Conservation (phyloP, 2,329 filamentous ascomycete species). For the Boeremia exigua region DNA sequence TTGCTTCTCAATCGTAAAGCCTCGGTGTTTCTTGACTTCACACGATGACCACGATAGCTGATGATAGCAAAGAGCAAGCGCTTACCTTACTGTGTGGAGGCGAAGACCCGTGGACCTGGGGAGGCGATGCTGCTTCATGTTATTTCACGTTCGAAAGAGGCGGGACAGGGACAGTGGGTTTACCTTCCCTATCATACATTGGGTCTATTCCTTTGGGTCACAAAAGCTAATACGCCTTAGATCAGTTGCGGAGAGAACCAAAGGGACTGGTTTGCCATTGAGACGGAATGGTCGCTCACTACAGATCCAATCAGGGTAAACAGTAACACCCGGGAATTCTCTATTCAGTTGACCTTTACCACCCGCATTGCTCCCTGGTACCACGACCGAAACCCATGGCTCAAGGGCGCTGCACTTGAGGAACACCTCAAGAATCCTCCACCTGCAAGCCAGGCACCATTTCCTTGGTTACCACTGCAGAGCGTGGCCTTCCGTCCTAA, state of each 20-base stretch:
- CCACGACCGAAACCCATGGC: not conserved
- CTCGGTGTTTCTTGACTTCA: no score
- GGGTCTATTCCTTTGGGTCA: not conserved
- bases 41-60: no score
- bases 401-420: no score
- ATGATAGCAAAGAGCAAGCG: conserved; percentile 3
- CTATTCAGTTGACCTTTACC: not conserved
- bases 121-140: not conserved
- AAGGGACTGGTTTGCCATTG: not conserved
- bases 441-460: no score
- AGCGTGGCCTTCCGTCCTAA: no score
- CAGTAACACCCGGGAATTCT: no score
- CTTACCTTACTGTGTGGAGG: conserved; percentile 7
- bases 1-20: no score
- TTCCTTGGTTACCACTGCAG: no score
- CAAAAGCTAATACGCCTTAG: not conserved
- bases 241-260: conserved; percentile 4
- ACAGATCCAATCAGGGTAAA: not conserved
- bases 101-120: conserved; percentile 7
- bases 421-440: no score
- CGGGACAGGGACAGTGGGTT: conserved; percentile 2
- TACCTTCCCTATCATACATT: no score
- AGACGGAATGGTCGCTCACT: conserved; percentile 4
- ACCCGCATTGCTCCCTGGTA: conserved; percentile 1
- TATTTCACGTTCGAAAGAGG: conserved; percentile 3